Evolutionary conservation across 352 stramenopile species (phyloP).

Genomic region (Globisporangium recalcitrans): DNA sequence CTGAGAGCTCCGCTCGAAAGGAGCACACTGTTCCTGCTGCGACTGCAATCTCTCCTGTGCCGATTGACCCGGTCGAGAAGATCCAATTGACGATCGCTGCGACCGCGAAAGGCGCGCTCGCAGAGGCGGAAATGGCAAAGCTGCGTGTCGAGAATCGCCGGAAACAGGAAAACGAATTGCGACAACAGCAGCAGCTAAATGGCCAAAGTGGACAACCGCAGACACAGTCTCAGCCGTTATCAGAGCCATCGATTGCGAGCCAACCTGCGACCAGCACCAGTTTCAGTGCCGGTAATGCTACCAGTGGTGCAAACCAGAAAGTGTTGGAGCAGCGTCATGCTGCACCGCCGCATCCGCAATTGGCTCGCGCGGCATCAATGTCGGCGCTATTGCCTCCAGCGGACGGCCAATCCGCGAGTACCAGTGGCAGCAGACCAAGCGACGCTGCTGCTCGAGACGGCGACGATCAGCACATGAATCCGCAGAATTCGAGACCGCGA

Average conservation of each 20-base stretch:
- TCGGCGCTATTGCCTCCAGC: not conserved
- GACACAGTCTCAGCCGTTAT: not conserved
- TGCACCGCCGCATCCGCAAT: not conserved
- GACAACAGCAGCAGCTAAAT: conserved; percentile 23
- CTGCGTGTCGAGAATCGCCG: conserved; percentile 54
- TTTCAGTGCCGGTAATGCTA: no score
- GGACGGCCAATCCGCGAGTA: no score
- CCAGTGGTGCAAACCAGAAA: not conserved
- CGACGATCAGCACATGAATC: not conserved
- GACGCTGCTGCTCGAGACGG: not conserved
- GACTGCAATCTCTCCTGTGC: not conserved
- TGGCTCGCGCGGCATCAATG: conserved; percentile 8
- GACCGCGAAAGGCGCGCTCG: conserved; percentile 51
- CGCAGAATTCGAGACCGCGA: not conserved
- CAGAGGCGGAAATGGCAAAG: conserved; percentile 68
- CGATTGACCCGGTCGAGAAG: not conserved
- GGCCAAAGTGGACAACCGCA: not conserved
- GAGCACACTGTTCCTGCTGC: not conserved
- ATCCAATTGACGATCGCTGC: conserved; percentile 34
- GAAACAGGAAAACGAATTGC: conserved; percentile 47
- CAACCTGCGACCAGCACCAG: not conserved
- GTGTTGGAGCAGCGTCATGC: not conserved
- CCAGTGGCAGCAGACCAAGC: not conserved
- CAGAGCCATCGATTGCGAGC: not conserved
- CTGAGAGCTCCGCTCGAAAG: not conserved